Base-by-base conservation (phyloP, 2,329 filamentous ascomycete species). In the Tolypocladium paradoxum region DNA sequence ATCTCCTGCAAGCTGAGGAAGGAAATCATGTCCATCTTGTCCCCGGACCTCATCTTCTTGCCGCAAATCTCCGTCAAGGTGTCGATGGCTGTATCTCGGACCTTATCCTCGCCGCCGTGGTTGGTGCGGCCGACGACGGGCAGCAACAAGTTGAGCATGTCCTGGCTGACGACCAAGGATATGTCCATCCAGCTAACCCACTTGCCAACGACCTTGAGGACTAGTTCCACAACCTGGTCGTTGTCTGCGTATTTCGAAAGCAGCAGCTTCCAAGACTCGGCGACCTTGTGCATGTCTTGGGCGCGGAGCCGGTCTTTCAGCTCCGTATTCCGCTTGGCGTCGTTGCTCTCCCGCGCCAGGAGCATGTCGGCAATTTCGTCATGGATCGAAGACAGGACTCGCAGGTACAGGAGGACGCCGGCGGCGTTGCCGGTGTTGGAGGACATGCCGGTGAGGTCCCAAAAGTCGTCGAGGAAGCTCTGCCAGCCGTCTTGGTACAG, bases 141-240 rank as follows among this genome's bases (percentile, higher is more conserved):
- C 63, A 96, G 85, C 55, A 99, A 78, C 49, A 90, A 79, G 65
- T 81, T 84, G 63, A 97, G 82, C 79, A 96, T 93, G 52, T 85
- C 82, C 65, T 91, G 83, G 69, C 95, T 95, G 62, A 99, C 89
- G 46, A 99, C 84, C 54, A 99, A 76, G 50, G 87, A 88, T 62
- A 99, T 97, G 65, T 97, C 93, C 64, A 95, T 95, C 93, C 93
- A 99, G 78, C 90, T 95, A 56, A 96, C 90, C 92, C 93, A 99
- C 68, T 92, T 93, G 37, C 90, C 90, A 59, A 99, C 83, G n/a
- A 90, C 87, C 70, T 87, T 90, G 51, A 99, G 77, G 61, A 88
- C 91, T 78, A 95, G 84, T 68, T 96, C 90, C 45, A 95, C 79
- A 54, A 97, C 79, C 43, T 73, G 68, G 64, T 90, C 84, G 60